Percentiles rank a stretch among this genome's conserved stretches.
phyloP scores from a whole-genome alignment of 129 eudicot genomes.

The Logfia minima region DNA sequence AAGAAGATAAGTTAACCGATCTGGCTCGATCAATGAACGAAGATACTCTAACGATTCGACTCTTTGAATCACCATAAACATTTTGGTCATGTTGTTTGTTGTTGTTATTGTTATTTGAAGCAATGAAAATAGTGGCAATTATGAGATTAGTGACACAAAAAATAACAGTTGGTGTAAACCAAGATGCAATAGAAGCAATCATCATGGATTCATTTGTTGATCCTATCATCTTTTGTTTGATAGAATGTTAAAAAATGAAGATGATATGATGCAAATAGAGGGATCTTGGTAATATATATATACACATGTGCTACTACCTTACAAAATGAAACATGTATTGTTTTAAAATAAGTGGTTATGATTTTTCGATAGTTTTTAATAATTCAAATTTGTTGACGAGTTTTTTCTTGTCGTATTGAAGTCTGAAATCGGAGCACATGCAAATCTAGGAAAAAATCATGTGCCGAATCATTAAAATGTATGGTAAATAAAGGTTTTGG shows the following conservation, averaged over 20 bases:
- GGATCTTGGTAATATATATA: background rate
- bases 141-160: conserved; percentile 56
- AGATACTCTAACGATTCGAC: conserved; percentile 4
- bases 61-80: background rate
- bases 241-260: background rate
- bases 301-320: background rate
- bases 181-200: conserved; percentile 34
- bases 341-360: too few relatives aligned
- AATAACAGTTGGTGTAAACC: conserved; percentile 52
- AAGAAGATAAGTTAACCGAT: conserved; percentile 7
- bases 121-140: conserved; percentile 44
- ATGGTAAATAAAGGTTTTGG: background rate
- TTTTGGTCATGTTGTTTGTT: conserved; percentile 5
- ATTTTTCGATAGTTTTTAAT: too few relatives aligned
- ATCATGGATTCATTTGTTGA: conserved; percentile 15
- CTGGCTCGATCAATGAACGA: conserved; percentile 24
- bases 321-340: too few relatives aligned
- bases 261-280: background rate
- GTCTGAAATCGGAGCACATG: conserved; percentile 1
- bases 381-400: background rate
- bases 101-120: conserved; percentile 3
- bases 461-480: background rate
- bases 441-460: background rate
- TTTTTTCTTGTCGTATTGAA: conserved; percentile 1
- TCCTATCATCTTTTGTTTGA: conserved; percentile 2